phyloP scores from a whole-genome alignment of 2,329 filamentous ascomycete species.

The Hypoxylon sp. region DNA sequence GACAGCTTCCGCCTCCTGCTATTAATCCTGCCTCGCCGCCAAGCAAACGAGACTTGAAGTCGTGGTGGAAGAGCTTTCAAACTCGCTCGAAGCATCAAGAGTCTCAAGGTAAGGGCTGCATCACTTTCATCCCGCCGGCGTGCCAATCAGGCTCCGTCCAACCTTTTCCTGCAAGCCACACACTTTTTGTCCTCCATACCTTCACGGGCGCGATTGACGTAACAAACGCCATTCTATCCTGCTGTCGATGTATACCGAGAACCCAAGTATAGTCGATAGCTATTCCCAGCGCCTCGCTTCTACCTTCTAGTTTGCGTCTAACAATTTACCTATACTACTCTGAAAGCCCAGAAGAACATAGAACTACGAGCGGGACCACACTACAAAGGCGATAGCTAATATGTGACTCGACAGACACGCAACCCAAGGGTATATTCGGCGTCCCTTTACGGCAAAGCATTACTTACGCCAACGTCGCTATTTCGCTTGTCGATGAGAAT shows the following conservation, averaged over 20 bases:
- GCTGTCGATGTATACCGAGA: neutral
- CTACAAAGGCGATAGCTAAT: slow-evolving; percentile 48
- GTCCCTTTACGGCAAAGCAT: slow-evolving; percentile 95
- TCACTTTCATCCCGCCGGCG: slow-evolving; percentile 30
- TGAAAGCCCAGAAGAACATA: slow-evolving; percentile 1
- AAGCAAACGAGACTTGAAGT: slow-evolving; percentile 88
- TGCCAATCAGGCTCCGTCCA: slow-evolving; percentile 26
- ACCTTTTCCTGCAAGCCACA: slow-evolving; percentile 27
- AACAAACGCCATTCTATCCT: slow-evolving; percentile 1
- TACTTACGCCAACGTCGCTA: slow-evolving; percentile 97
- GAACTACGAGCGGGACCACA: slow-evolving; percentile 13
- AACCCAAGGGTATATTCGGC: slow-evolving; percentile 87
- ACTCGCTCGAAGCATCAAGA: slow-evolving; percentile 72
- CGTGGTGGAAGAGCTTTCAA: slow-evolving; percentile 98
- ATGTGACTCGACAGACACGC: slow-evolving; percentile 58
- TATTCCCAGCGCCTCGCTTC: neutral
- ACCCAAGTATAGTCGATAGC: neutral
- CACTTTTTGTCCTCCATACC: slow-evolving; percentile 13
- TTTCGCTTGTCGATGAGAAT: slow-evolving; percentile 92
- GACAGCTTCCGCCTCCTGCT: slow-evolving; percentile 45
- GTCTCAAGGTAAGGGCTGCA: slow-evolving; percentile 66
- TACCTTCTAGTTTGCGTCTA: slow-evolving; percentile 3
- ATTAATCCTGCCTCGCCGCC: slow-evolving; percentile 76
- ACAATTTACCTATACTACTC: slow-evolving; percentile 15
- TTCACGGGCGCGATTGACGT: slow-evolving; percentile 20